These are phyloP conservation scores for Xylaria polymorpha DNA, from an alignment of 2,329 filamentous ascomycete species.

Conservation along the genomic window DNA sequence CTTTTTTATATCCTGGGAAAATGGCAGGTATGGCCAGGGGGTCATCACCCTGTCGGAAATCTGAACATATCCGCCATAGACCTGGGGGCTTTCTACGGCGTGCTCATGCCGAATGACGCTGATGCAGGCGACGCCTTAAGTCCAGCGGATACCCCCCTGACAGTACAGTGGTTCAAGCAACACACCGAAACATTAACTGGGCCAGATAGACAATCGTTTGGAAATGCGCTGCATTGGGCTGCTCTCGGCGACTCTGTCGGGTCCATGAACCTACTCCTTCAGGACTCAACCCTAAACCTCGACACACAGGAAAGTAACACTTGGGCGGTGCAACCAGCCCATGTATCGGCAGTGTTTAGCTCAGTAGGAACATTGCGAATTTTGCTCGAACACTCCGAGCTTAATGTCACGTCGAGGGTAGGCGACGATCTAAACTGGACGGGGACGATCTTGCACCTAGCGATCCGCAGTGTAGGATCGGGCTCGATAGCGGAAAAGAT, in stretches of 20 bases:
- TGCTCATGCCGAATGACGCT: slow-evolving; percentile 6
- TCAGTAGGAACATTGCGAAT: slow-evolving; percentile 21
- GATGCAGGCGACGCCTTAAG: background rate
- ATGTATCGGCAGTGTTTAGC: slow-evolving; percentile 23
- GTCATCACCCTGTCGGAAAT: slow-evolving; percentile 17
- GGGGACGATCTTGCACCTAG: slow-evolving; percentile 25
- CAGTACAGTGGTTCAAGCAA: slow-evolving; percentile 11
- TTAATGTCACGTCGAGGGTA: slow-evolving; percentile 22
- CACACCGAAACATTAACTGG: background rate
- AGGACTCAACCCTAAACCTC: slow-evolving; percentile 18
- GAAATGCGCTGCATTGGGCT: slow-evolving; percentile 25
- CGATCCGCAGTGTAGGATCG: slow-evolving; percentile 20
- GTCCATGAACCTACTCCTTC: slow-evolving; percentile 18
- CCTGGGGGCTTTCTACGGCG: slow-evolving; percentile 18
- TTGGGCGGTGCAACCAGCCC: slow-evolving; percentile 23
- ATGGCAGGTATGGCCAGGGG: slow-evolving; percentile 24
- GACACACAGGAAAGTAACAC: slow-evolving; percentile 24
- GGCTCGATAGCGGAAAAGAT: slow-evolving; percentile 13
- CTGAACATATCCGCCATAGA: slow-evolving; percentile 24
- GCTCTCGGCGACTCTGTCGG: slow-evolving; percentile 20
- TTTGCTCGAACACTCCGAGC: slow-evolving; percentile 22
- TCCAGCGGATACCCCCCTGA: slow-evolving; percentile 11
- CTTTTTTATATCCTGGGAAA: slow-evolving; percentile 12
- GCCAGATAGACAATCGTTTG: slow-evolving; percentile 23
- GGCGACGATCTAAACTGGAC: slow-evolving; percentile 24